Percentiles rank a stretch among this genome's conserved stretches.
Evolutionary conservation across 2,329 filamentous ascomycete genomes (phyloP).

Genomic region (Xylaria sp.): DNA sequence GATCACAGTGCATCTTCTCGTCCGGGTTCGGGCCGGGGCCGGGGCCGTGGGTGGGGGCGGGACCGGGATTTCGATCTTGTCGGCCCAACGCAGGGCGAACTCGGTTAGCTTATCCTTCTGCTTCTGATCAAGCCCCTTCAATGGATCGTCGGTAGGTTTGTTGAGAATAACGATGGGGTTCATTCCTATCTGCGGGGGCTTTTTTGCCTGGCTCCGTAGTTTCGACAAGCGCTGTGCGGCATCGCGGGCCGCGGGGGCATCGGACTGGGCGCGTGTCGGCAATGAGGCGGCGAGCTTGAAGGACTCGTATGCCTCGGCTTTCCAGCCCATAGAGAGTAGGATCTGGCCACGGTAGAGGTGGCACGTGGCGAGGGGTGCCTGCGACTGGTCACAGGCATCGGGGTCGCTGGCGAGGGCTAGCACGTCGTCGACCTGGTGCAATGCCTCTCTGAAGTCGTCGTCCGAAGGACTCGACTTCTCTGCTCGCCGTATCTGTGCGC

Average conservation of each 20-base stretch:
- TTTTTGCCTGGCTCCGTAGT: not conserved
- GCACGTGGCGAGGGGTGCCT: constrained; percentile 23
- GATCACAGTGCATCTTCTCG: not conserved
- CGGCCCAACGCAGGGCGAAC: not conserved
- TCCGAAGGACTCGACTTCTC: not conserved
- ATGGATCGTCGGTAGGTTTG: not conserved
- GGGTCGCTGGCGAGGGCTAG: constrained; percentile 18
- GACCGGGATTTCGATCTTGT: not conserved
- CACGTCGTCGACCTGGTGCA: constrained; percentile 13
- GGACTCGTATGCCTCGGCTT: constrained; percentile 15
- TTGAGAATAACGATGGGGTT: not conserved
- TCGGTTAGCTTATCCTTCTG: not conserved
- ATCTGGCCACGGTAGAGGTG: constrained; percentile 22
- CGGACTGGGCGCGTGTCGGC: not conserved
- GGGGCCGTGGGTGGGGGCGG: not conserved
- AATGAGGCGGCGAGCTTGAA: constrained; percentile 14
- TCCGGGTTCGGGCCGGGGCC: too few species aligned
- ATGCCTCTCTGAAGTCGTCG: constrained; percentile 13
- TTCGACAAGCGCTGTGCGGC: not conserved
- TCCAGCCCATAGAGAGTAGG: constrained; percentile 11
- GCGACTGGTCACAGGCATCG: constrained; percentile 21
- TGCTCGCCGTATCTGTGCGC: constrained; percentile 8
- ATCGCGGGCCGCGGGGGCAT: constrained; percentile 10
- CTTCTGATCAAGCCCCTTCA: not conserved
- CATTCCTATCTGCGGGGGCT: too few species aligned